These are phyloP conservation scores for Euphorbia peplus DNA, from an alignment of 345 rosid genomes.

Conservation along the genomic window DNA sequence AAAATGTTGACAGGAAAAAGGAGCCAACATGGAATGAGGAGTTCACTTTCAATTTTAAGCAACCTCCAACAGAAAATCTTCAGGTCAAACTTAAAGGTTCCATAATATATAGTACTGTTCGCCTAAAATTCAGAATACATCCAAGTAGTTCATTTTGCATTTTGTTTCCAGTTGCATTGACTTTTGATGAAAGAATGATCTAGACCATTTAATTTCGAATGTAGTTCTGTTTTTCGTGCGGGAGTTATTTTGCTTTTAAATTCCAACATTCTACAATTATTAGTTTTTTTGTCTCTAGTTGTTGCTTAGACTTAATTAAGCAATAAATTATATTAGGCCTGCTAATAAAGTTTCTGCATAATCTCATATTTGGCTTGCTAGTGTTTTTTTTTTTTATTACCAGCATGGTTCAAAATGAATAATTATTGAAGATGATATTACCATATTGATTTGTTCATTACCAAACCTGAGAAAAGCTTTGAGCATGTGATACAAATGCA, in stretches of 20 bases:
- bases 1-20: conserved; percentile 54
- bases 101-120: too few relatives aligned
- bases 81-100: conserved; percentile 61
- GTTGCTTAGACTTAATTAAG: not conserved
- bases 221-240: conserved; percentile 2
- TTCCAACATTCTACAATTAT: not conserved
- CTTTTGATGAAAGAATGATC: not conserved
- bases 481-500: not conserved
- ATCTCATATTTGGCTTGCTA: too few relatives aligned
- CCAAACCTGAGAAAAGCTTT: not conserved
- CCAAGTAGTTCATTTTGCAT: not conserved
- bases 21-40: conserved; percentile 91
- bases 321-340: not conserved
- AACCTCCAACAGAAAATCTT: conserved; percentile 49
- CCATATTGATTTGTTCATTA: not conserved
- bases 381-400: not conserved
- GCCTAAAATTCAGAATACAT: conserved; percentile 1
- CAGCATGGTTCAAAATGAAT: not conserved
- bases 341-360: too few relatives aligned
- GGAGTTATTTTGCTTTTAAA: not conserved
- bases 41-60: conserved; percentile 63
- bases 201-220: conserved; percentile 11
- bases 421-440: too few relatives aligned
- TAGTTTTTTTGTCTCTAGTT: conserved; percentile 2
- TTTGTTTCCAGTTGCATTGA: not conserved